Percentiles rank a stretch among this genome's conserved stretches.
phyloP scores from a whole-genome alignment of 345 rosid species.

The Hypericum perforatum region DNA sequence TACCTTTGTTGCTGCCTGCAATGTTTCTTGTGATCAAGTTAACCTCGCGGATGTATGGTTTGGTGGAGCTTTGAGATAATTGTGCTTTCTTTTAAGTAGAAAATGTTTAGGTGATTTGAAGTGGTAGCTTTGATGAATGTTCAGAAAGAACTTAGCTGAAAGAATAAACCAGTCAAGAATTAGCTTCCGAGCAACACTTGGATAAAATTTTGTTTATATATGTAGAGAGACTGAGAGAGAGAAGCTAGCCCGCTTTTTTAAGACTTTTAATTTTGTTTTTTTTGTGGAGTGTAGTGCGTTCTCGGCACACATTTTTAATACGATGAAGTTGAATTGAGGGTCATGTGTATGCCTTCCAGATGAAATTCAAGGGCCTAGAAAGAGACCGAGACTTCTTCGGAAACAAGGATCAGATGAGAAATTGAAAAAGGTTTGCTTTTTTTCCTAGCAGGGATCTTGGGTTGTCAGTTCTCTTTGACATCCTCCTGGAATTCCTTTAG shows the following conservation, averaged over 20 bases:
- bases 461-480: not conserved
- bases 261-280: not conserved
- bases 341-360: constrained; percentile 28
- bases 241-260: not conserved
- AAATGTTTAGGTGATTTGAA: too few species aligned
- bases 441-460: not conserved
- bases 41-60: too few species aligned
- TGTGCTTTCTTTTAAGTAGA: too few species aligned
- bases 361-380: constrained; percentile 51
- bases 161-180: too few species aligned
- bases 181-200: too few species aligned
- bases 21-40: not conserved
- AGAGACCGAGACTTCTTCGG: constrained; percentile 72
- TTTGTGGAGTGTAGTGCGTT: not conserved
- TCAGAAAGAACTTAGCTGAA: not conserved
- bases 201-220: too few species aligned
- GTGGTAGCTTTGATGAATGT: too few species aligned
- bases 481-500: not conserved
- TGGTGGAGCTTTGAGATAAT: too few species aligned
- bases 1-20: not conserved
- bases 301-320: not conserved
- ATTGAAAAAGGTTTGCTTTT: constrained; percentile 52
- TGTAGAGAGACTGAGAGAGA: not conserved
- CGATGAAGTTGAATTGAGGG: constrained; percentile 8
- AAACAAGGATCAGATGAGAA: constrained; percentile 35